Base-by-base conservation (phyloP, 495 filamentous ascomycete species). In the Thermothielavioides terrestris region DNA sequence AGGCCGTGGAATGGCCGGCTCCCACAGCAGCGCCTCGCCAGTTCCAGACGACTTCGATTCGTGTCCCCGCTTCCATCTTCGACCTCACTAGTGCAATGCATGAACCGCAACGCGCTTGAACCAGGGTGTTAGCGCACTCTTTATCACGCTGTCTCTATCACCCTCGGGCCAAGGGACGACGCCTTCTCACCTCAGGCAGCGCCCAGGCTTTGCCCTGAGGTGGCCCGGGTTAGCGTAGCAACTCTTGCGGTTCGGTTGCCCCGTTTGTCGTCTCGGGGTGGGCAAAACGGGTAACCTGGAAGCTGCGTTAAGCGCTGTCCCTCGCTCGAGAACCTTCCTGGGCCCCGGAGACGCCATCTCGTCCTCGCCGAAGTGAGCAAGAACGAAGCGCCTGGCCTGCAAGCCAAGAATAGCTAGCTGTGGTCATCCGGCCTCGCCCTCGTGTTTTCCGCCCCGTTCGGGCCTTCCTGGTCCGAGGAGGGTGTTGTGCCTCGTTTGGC, bases 1-100 rank as follows among this genome's bases (percentile, higher is more conserved):
- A 5, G 20, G 34, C 23, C 44, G 31, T 46, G 31, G 44, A 46
- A 32, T 46, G 44, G 44, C 21, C 42, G 42, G 20, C 42, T 46
- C n/a, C n/a, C n/a, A n/a, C n/a, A n/a, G n/a, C n/a, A n/a, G n/a
- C n/a, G n/a, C n/a, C n/a, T n/a, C n/a, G n/a, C n/a, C n/a, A n/a
- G n/a, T n/a, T n/a, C n/a, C n/a, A n/a, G n/a, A n/a, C n/a, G n/a
- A n/a, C n/a, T n/a, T n/a, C n/a, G n/a, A n/a, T n/a, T n/a, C n/a
- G n/a, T n/a, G n/a, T n/a, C 27, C n/a, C 34, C 32, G 31, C 30
- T 46, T 37, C n/a, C n/a, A n/a, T n/a, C n/a, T n/a, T n/a, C n/a
- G n/a, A n/a, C n/a, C n/a, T n/a, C n/a, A n/a, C n/a, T n/a, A n/a
- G n/a, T n/a, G n/a, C n/a, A n/a, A n/a, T n/a, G 44, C 44, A 35